Conservation (phyloP, 1,284 basidiomycete species). For the Cutaneotrichosporon cyanovorans region DNA sequence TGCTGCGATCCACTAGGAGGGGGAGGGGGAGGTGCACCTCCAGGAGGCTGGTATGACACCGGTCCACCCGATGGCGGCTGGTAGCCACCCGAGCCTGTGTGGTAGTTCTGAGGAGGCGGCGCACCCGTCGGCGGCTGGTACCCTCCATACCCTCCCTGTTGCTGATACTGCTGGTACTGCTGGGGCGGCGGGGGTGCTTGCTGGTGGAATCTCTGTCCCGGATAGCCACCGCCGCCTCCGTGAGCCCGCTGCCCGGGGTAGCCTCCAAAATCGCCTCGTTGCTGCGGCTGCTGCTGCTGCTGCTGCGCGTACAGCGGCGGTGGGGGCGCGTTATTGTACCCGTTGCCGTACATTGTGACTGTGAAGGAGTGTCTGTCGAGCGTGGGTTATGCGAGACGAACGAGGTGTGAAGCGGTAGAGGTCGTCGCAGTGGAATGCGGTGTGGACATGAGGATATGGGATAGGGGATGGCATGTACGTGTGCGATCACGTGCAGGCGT, state of each 20-base stretch:
- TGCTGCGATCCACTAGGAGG: slow-evolving; percentile 56
- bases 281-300: neutral
- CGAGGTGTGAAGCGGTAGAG: too few relatives aligned
- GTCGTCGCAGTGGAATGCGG: too few relatives aligned
- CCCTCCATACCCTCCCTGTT: too few relatives aligned
- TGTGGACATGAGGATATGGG: too few relatives aligned
- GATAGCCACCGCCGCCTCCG: slow-evolving; percentile 1
- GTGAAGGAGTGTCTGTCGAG: neutral
- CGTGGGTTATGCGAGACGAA: too few relatives aligned
- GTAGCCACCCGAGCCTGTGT: slow-evolving; percentile 10
- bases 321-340: neutral
- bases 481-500: too few relatives aligned
- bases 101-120: slow-evolving; percentile 8
- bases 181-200: neutral
- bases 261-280: neutral
- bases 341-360: slow-evolving; percentile 1
- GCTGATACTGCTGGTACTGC: neutral
- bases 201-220: neutral
- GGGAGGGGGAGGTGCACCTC: slow-evolving; percentile 2
- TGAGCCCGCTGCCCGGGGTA: neutral
- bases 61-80: neutral
- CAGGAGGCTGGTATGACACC: slow-evolving; percentile 1
- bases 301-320: neutral
- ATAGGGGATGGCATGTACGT: too few relatives aligned
- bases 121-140: slow-evolving; percentile 13